Percentiles rank a stretch among this genome's conserved stretches.
Evolutionary conservation across 768 basidiomycete genomes (phyloP).

Genomic region (Dentipellis sp.): DNA sequence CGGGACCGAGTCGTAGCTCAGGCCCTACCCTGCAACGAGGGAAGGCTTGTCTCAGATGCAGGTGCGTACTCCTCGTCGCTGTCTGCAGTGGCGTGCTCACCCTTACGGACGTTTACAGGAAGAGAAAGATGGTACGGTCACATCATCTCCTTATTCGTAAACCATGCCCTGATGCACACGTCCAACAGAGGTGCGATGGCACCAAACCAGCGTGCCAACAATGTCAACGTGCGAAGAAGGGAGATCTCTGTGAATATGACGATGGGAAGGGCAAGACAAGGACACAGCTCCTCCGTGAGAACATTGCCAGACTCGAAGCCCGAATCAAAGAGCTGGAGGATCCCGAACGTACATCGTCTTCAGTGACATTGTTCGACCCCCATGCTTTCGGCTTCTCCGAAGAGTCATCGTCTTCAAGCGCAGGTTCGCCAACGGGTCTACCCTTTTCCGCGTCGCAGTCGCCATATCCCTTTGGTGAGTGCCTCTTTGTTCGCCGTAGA

Average conservation of each 20-base stretch:
- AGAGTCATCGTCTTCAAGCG: conserved; percentile 25
- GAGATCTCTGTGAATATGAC: conserved; percentile 69
- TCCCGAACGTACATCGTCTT: conserved; percentile 59
- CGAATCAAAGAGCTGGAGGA: conserved; percentile 69
- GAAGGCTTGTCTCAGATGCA: conserved; percentile 16
- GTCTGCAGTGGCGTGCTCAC: conserved; percentile 1
- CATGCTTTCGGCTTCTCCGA: conserved; percentile 30
- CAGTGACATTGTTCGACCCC: conserved; percentile 65
- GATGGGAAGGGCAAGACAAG: conserved; percentile 80
- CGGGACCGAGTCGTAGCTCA: conserved; percentile 7
- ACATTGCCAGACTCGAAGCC: conserved; percentile 62
- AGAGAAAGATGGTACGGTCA: conserved; percentile 14
- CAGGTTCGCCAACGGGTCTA: conserved; percentile 23
- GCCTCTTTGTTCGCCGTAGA: conserved; percentile 7
- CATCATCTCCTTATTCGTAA: neutral
- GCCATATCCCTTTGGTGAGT: conserved; percentile 29
- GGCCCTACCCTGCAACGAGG: conserved; percentile 15
- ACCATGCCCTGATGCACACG: neutral
- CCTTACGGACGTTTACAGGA: conserved; percentile 3
- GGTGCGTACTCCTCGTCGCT: conserved; percentile 4
- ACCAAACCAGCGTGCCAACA: conserved; percentile 71
- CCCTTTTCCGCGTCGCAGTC: conserved; percentile 25
- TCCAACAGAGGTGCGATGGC: conserved; percentile 63
- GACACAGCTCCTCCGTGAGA: conserved; percentile 71
- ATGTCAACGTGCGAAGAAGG: conserved; percentile 70